A percentile compares a stretch with the other conserved stretches of the same genome.
Evolutionary conservation across 2,329 filamentous ascomycete genomes (phyloP).

Genomic region (Zelopaecilomyces penicillatus): DNA sequence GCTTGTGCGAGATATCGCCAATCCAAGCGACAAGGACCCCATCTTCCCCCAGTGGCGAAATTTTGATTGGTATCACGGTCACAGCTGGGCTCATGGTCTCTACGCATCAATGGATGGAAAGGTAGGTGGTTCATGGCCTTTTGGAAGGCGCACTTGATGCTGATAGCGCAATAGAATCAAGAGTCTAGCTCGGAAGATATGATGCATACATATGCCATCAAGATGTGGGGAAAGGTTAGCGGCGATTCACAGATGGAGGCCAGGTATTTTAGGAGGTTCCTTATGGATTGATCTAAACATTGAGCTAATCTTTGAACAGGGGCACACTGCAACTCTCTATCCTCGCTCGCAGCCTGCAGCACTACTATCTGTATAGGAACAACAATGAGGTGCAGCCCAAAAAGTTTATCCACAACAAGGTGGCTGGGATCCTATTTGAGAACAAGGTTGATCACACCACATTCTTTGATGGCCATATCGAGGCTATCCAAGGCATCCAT

Average conservation of each 20-base stretch:
- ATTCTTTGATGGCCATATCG: constrained; percentile 68
- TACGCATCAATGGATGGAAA: constrained; percentile 66
- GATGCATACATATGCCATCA: constrained; percentile 78
- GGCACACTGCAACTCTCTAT: constrained; percentile 80
- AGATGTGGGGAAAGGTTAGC: constrained; percentile 82
- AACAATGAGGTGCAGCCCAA: constrained; percentile 63
- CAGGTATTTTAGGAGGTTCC: constrained; percentile 34
- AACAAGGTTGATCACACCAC: constrained; percentile 93
- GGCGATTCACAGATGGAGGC: constrained; percentile 75
- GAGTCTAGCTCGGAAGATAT: constrained; percentile 88
- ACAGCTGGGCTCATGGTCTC: constrained; percentile 83
- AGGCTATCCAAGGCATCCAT: constrained; percentile 71
- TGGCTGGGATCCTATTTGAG: constrained; percentile 68
- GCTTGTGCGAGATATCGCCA: constrained; percentile 74
- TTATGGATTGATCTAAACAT: not conserved
- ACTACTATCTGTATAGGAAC: constrained; percentile 73
- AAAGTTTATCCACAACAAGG: constrained; percentile 75
- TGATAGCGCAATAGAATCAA: constrained; percentile 41
- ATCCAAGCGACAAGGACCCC: constrained; percentile 60
- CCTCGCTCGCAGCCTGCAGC: constrained; percentile 61
- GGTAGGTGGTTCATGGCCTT: constrained; percentile 22
- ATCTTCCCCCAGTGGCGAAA: constrained; percentile 74
- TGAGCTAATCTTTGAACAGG: constrained; percentile 21
- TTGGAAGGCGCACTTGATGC: not conserved
- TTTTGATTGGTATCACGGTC: constrained; percentile 93